Conservation (phyloP, 345 rosid species). For the Brassica rapa region DNA sequence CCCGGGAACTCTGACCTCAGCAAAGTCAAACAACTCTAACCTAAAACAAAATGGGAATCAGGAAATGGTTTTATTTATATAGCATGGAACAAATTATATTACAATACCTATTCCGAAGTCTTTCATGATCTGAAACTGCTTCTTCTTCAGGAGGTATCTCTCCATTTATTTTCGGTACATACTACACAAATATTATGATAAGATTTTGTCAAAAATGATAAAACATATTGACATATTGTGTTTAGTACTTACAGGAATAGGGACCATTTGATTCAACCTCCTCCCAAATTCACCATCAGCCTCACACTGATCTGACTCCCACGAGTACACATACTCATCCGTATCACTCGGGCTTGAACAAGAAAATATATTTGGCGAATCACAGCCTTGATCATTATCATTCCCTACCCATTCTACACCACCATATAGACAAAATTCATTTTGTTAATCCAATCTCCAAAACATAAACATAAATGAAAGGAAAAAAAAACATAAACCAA, state of each 20-base stretch:
- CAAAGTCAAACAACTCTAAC: constrained; percentile 38
- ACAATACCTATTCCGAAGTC: constrained; percentile 71
- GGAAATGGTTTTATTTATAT: background rate
- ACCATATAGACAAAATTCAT: constrained; percentile 9
- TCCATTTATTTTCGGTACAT: constrained; percentile 89
- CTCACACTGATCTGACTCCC: constrained; percentile 62
- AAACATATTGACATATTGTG: background rate
- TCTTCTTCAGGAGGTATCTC: constrained; percentile 93
- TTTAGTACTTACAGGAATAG: constrained; percentile 63
- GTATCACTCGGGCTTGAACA: constrained; percentile 65
- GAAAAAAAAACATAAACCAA: background rate
- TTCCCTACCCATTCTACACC: constrained; percentile 50
- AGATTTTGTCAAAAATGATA: background rate
- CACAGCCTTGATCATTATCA: constrained; percentile 56
- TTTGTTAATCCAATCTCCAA: background rate
- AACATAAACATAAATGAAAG: background rate
- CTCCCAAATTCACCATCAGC: constrained; percentile 71
- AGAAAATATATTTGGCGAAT: constrained; percentile 51
- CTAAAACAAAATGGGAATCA: constrained; percentile 25
- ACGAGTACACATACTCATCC: constrained; percentile 60
- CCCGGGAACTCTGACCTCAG: constrained; percentile 41
- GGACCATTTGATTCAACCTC: constrained; percentile 78
- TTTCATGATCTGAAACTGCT: constrained; percentile 91
- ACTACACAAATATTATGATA: constrained; percentile 46
- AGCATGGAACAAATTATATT: background rate